A percentile compares a stretch with the other conserved stretches of the same genome.
phyloP scores from a whole-genome alignment of 768 basidiomycete species.

The Lenzites betulinus region DNA sequence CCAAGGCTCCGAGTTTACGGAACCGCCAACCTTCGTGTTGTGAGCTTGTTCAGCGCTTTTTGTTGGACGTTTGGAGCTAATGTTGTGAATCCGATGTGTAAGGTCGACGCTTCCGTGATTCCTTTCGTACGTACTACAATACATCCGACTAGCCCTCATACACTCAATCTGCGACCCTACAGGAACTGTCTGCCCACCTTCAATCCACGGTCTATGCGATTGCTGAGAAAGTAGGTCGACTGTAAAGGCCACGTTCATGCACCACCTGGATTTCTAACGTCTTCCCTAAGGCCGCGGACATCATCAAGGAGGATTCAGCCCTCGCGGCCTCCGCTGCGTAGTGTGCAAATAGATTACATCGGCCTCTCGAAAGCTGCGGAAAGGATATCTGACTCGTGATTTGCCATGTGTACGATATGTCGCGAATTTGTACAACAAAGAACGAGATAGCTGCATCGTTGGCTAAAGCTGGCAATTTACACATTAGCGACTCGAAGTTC shows the following conservation, averaged over 20 bases:
- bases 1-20: constrained; percentile 15
- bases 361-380: too few species aligned
- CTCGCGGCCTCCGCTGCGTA: too few species aligned
- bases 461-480: too few species aligned
- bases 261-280: not conserved
- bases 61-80: not conserved
- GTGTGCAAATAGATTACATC: too few species aligned
- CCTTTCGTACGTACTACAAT: not conserved
- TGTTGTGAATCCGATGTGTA: too few species aligned
- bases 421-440: too few species aligned
- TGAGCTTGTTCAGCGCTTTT: not conserved
- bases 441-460: too few species aligned
- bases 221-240: constrained; percentile 9
- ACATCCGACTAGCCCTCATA: not conserved
- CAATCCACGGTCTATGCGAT: constrained; percentile 13
- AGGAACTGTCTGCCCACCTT: constrained; percentile 2
- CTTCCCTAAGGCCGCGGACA: not conserved
- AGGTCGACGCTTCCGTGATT: constrained; percentile 10
- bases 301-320: not conserved
- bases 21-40: constrained; percentile 14
- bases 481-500: too few species aligned
- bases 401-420: too few species aligned
- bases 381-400: too few species aligned
- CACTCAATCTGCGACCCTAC: not conserved
- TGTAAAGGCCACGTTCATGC: not conserved